phyloP scores from a whole-genome alignment of 148 eudicot species.

The Amaranthus hypochondriacus region DNA sequence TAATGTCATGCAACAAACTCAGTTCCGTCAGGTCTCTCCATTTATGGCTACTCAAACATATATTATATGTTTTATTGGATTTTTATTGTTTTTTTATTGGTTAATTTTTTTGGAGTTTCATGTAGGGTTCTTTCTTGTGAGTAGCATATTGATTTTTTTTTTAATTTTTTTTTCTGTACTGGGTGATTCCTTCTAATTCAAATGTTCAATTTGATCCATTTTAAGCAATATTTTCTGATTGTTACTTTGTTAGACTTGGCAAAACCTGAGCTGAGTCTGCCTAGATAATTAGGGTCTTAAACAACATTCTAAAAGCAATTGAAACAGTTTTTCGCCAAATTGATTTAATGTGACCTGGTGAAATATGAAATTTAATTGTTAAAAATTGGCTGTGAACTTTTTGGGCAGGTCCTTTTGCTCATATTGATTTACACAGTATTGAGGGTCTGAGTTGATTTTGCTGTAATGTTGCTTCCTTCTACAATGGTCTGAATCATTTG shows the following conservation, averaged over 20 bases:
- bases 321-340: not conserved
- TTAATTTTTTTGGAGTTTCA: not conserved
- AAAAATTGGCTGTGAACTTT: not conserved
- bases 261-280: not conserved
- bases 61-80: not conserved
- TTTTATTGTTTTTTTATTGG: not conserved
- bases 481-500: no score
- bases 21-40: conserved; percentile 68
- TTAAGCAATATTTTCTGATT: not conserved
- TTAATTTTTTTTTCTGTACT: not conserved
- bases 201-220: not conserved
- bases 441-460: not conserved
- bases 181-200: not conserved
- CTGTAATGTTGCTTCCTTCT: no score
- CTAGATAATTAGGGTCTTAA: not conserved
- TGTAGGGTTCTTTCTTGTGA: not conserved
- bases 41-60: no score
- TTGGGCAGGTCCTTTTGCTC: not conserved
- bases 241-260: not conserved
- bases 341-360: not conserved
- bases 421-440: not conserved
- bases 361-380: not conserved
- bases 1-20: conserved; percentile 70
- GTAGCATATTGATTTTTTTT: not conserved
- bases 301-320: not conserved